A percentile compares a stretch with the other conserved stretches of the same genome.
These are phyloP conservation scores for Osmanthus fragrans DNA, from an alignment of 257 asterid genomes.

Conservation along the genomic window DNA sequence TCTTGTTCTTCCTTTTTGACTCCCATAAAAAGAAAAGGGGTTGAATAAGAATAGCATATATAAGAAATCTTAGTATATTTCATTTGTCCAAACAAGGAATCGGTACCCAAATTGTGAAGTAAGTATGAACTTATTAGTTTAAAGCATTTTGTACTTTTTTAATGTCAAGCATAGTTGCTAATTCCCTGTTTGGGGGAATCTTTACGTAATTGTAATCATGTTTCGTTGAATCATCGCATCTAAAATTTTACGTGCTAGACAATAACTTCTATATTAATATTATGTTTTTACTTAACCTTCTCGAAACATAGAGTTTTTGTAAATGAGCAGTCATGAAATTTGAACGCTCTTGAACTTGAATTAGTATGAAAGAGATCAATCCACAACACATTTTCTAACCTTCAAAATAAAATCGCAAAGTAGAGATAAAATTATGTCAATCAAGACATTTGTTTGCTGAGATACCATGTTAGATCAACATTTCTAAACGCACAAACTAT, in stretches of 20 bases:
- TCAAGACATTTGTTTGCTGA: no score
- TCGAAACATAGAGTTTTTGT: background rate
- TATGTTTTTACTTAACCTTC: no score
- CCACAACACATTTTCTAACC: no score
- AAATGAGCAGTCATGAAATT: no score
- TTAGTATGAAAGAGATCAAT: no score
- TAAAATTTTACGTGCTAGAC: no score
- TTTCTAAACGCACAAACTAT: no score
- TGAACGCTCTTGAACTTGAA: no score
- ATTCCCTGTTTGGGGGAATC: background rate
- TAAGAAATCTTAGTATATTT: background rate
- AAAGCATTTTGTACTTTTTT: background rate
- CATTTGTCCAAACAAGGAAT: background rate
- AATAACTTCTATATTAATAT: no score
- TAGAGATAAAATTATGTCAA: no score
- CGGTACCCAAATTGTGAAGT: background rate
- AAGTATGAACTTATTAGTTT: constrained; percentile 4
- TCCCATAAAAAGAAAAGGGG: constrained; percentile 18
- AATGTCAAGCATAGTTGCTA: background rate
- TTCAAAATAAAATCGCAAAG: no score
- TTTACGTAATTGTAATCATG: background rate
- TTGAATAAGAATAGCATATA: background rate
- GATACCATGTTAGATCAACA: no score
- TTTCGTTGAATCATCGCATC: background rate
- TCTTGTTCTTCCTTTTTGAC: constrained; percentile 48